Base-by-base conservation (phyloP, 805 yeast species). In the Kurtzmaniella cleridarum region DNA sequence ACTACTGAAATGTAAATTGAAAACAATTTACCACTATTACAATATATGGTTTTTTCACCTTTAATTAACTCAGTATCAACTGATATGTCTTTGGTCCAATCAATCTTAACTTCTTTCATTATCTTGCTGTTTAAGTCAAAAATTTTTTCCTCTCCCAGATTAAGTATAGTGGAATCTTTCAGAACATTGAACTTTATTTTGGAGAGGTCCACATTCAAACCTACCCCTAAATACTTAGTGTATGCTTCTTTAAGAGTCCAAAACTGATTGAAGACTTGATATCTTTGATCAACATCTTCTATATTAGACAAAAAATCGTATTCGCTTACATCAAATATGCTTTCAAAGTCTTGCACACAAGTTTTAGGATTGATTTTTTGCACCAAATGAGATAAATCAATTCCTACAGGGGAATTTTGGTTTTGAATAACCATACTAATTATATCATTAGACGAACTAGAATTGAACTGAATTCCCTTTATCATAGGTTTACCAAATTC, bases 191-290 rank as follows among this genome's bases (percentile, higher is more conserved):
- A 59, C 7, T 35, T 33, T 35, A 59, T 52, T 9, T 40, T 39
- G 3, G 46, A 15, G 15, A 59, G 39, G 23, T 59, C 59, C 11
- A 59, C 44, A 35, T 59, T 54, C 28, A 59, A 42, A 2, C 95
- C 95, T 13, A 69, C 58, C 0, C 95, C 95, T 2, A 73, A 48
- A 29, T 70, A 74, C 50, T 86, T 86, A 5, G 85, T 73, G 50
- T 77, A 83, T 15, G 87, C 78, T 54, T 86, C 95, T 53, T 86
- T 86, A 39, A 86, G 55, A 0, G 95, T 84, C 95, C 95, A 86
- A 27, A 73, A 67, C 30, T 76, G 77, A 14, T 82, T 74, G 47
- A 82, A 73, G 2, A 63, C 45, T 6, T 51, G 44, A 35, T 60
- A 59, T 38, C 61, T 51, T 4, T 42, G 17, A 0, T 40, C 39